A percentile compares a stretch with the other conserved stretches of the same genome.
Conservation (phyloP, 1,284 basidiomycete genomes). For the Papiliotrema terrestris region DNA sequence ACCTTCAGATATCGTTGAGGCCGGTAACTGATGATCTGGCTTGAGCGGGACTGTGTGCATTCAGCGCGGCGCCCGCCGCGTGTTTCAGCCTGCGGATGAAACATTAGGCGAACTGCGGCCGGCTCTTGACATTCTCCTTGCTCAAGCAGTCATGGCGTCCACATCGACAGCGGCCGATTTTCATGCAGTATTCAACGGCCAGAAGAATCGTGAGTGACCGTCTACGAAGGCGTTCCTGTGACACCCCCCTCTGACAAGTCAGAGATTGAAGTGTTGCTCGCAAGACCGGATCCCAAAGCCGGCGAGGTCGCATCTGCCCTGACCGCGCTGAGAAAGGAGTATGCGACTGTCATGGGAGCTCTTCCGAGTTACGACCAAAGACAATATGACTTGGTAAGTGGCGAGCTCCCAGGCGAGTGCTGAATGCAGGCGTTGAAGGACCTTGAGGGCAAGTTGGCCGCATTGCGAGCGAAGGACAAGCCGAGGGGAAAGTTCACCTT, state of each 20-base stretch:
- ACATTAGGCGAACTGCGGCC: no score
- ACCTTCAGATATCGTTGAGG: no score
- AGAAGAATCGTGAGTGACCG: background rate
- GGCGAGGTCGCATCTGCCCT: background rate
- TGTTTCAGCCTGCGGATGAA: no score
- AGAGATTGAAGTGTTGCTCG: background rate
- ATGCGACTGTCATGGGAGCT: constrained; percentile 2
- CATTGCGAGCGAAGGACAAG: constrained; percentile 51
- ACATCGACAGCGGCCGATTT: background rate
- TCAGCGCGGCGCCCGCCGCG: no score
- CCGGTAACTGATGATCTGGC: no score
- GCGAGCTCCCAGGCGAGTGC: background rate
- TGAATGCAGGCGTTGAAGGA: constrained; percentile 58
- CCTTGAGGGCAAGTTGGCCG: constrained; percentile 57
- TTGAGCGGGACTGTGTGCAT: no score
- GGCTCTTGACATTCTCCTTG: background rate
- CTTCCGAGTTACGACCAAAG: constrained; percentile 71
- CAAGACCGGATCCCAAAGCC: background rate
- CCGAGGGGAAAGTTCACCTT: constrained; percentile 67
- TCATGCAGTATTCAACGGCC: background rate
- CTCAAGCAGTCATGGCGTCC: background rate
- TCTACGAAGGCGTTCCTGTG: no score
- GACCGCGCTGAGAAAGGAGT: background rate
- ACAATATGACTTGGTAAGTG: constrained; percentile 63
- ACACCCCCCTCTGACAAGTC: background rate